Percentiles rank a stretch among this genome's conserved stretches.
Conservation (phyloP, 2,329 filamentous ascomycete species). For the Aspergillus arachidicola region DNA sequence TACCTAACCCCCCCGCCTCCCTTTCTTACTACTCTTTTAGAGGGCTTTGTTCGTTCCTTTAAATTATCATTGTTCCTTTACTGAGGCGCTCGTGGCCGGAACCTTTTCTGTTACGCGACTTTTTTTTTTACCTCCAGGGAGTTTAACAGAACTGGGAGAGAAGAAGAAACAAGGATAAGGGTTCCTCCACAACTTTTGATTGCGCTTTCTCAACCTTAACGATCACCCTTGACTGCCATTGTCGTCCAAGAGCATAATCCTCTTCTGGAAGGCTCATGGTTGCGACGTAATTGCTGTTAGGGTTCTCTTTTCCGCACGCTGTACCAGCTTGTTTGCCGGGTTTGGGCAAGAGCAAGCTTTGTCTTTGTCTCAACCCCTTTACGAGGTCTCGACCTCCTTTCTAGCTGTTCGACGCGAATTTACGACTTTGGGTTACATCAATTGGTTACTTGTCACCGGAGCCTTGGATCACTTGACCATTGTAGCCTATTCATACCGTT, state of each 20-base stretch:
- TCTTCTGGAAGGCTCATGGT: not conserved
- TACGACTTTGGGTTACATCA: not conserved
- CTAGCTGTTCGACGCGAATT: not conserved
- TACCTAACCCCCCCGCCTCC: slow-evolving; percentile 9
- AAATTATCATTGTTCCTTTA: slow-evolving; percentile 2
- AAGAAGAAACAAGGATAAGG: not conserved
- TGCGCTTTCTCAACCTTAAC: not conserved
- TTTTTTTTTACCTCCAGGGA: slow-evolving; percentile 7
- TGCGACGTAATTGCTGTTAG: not conserved
- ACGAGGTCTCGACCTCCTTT: not conserved
- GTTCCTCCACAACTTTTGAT: not conserved
- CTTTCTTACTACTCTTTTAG: slow-evolving; percentile 3
- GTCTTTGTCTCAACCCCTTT: not conserved
- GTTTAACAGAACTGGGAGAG: not conserved
- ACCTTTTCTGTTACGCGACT: slow-evolving; percentile 9
- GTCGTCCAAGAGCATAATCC: not conserved
- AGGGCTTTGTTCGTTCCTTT: slow-evolving; percentile 11
- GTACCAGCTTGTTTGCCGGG: not conserved
- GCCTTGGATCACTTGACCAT: not conserved
- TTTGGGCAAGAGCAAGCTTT: not conserved
- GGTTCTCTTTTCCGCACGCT: slow-evolving; percentile 3
- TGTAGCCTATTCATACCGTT: not conserved
- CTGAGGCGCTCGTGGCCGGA: slow-evolving; percentile 11
- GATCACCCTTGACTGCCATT: not conserved
- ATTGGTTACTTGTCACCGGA: not conserved